Evolutionary conservation across 495 filamentous ascomycete species (phyloP).

Genomic region (Talaromyces borbonicus): DNA sequence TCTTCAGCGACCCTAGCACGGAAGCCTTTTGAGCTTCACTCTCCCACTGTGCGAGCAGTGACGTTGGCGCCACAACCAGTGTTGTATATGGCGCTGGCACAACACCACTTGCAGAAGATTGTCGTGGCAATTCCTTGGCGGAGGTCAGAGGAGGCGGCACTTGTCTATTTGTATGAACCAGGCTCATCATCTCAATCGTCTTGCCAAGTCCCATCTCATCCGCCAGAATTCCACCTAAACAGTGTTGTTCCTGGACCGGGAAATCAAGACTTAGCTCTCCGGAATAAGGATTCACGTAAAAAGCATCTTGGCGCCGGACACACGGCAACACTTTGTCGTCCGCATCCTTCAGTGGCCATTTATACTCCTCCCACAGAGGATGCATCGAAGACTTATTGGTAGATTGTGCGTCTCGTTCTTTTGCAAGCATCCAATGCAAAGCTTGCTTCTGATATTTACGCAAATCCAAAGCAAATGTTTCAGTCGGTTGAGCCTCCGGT

Average conservation of each 20-base stretch:
- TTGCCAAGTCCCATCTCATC: constrained; percentile 92
- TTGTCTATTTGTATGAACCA: constrained; percentile 70
- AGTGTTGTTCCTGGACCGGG: constrained; percentile 87
- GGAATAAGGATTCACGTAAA: constrained; percentile 95
- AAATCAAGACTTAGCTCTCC: constrained; percentile 91
- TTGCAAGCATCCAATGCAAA: constrained; percentile 88
- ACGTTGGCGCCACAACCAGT: constrained; percentile 90
- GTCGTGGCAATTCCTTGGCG: constrained; percentile 34
- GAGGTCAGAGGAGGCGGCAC: constrained; percentile 39
- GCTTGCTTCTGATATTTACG: constrained; percentile 95
- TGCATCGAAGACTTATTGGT: constrained; percentile 75
- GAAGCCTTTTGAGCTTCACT: constrained; percentile 89
- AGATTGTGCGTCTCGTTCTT: constrained; percentile 70
- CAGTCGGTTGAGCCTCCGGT: constrained; percentile 70
- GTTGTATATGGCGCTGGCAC: constrained; percentile 78
- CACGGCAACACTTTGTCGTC: constrained; percentile 64
- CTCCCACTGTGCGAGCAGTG: constrained; percentile 88
- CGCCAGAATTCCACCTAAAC: constrained; percentile 84
- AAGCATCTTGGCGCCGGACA: constrained; percentile 54
- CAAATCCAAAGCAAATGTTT: constrained; percentile 71
- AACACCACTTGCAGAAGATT: constrained; percentile 45
- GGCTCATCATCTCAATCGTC: constrained; percentile 93
- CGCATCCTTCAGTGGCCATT: constrained; percentile 78
- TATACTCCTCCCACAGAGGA: constrained; percentile 93
- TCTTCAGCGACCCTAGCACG: constrained; percentile 66